phyloP scores from a whole-genome alignment of 2,329 filamentous ascomycete genomes.

The Fusarium penzigii region DNA sequence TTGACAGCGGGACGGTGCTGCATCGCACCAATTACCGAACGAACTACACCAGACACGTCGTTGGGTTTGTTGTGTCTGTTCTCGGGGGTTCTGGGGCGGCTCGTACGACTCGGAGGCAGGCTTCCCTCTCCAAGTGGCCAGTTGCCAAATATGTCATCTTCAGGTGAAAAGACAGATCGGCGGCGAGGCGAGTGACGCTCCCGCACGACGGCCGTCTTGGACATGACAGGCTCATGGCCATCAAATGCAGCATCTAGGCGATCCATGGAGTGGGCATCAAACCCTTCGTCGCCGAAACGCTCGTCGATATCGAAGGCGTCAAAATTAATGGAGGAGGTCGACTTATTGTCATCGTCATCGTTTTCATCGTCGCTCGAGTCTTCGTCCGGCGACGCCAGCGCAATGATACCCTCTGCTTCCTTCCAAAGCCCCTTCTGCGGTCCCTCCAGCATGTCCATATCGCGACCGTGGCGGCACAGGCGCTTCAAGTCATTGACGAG shows the following conservation, averaged over 20 bases:
- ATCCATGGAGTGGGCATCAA: conserved; percentile 48
- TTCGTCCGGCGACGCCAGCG: conserved; percentile 71
- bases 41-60: conserved; percentile 53
- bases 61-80: conserved; percentile 35
- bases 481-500: conserved; percentile 83
- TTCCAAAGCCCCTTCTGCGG: conserved; percentile 66
- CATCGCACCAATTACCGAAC: conserved; percentile 66
- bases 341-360: conserved; percentile 40
- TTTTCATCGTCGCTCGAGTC: conserved; percentile 48
- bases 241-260: conserved; percentile 45
- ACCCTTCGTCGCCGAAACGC: conserved; percentile 47
- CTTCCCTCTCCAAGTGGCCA: conserved; percentile 46
- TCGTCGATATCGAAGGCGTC: conserved; percentile 44
- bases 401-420: conserved; percentile 85
- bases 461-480: conserved; percentile 68
- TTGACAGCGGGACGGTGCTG: conserved; percentile 52
- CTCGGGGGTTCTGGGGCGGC: conserved; percentile 44
- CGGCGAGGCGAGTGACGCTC: conserved; percentile 55
- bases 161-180: conserved; percentile 64
- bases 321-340: conserved; percentile 41
- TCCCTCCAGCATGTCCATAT: conserved; percentile 65
- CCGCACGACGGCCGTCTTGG: conserved; percentile 54
- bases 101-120: conserved; percentile 37
- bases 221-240: conserved; percentile 44
- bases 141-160: conserved; percentile 66